Conservation (phyloP, 1,284 basidiomycete species). For the Fomitopsis pinicola region DNA sequence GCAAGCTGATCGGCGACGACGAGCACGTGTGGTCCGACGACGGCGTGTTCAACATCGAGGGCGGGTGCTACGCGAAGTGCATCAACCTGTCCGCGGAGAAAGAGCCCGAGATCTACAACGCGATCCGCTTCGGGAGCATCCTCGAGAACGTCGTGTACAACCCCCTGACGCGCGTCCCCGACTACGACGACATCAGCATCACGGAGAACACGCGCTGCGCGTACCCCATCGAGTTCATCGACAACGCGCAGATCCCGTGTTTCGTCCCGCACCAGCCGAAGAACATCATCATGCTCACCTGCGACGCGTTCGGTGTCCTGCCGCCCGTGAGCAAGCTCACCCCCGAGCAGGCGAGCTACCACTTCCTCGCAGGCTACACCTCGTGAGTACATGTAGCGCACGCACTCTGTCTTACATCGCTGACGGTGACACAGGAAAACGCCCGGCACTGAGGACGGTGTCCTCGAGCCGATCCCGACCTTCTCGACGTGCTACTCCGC, state of each 20-base stretch:
- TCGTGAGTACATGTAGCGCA: slow-evolving; percentile 48
- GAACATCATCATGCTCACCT: slow-evolving; percentile 98
- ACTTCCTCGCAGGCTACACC: slow-evolving; percentile 96
- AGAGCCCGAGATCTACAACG: slow-evolving; percentile 97
- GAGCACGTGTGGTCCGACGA: slow-evolving; percentile 98
- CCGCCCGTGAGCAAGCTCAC: slow-evolving; percentile 94
- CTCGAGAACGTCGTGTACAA: slow-evolving; percentile 99
- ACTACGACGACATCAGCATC: slow-evolving; percentile 96
- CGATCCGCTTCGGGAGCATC: slow-evolving; percentile 94
- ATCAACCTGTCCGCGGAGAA: slow-evolving; percentile 96
- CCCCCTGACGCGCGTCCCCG: slow-evolving; percentile 80
- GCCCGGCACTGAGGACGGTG: slow-evolving; percentile 97
- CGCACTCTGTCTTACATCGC: slow-evolving; percentile 5
- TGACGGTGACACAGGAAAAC: slow-evolving; percentile 57
- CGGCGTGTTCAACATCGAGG: slow-evolving; percentile 99
- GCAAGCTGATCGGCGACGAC: slow-evolving; percentile 92
- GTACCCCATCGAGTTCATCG: slow-evolving; percentile 96
- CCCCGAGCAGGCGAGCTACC: slow-evolving; percentile 95
- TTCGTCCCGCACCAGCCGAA: slow-evolving; percentile 79
- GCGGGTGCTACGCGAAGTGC: slow-evolving; percentile 98
- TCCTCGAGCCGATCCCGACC: slow-evolving; percentile 96
- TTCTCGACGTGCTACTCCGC: slow-evolving; percentile 99
- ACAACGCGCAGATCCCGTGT: slow-evolving; percentile 94
- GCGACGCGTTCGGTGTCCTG: slow-evolving; percentile 97
- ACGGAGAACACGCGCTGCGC: slow-evolving; percentile 99